Evolutionary conservation across 2,329 filamentous ascomycete genomes (phyloP), one percentile per base, ranked within the genome.

Genomic region (Sarocladiaceae sp.): DNA sequence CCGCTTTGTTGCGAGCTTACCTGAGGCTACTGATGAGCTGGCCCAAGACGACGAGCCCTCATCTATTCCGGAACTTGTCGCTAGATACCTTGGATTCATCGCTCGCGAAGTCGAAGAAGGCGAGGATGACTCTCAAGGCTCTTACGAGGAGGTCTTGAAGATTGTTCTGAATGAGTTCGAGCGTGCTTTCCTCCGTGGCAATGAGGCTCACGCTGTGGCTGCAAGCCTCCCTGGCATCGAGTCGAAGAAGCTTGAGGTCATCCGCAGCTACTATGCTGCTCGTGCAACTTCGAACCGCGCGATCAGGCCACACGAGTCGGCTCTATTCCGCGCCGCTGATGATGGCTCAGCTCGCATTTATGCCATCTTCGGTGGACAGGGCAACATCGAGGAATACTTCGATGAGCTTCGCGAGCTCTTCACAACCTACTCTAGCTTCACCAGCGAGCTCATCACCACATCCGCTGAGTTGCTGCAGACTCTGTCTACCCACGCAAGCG

Each of bases 341-440:
- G 92, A 97, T 57, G 86, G 83, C 56, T 84, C 86, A 52, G 92
- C 92, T 52, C 86, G 83, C 61, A 82, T 99, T 55, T 99, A 96
- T 75, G 92, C 86, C 58, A 91, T 99, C 56, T 96, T 97, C 60
- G 94, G 94, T 55, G 94, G 94, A 6, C 94, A 99, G 70, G 94
- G 94, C 62, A 99, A 99, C 71, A 97, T 99, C 58, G 93, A 99
- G 72, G 95, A 99, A 73, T 99, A 99, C 73, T 99, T 99, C 64
- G 93, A 99, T 60, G 94, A 99, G 75, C 82, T 99, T 56, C 86
- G 94, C 53, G 88, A 96, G 68, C 82, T 97, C 54, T 93, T 93
- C 75, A 84, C 79, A 62, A 96, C 92, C 54, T 99, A 99, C 72
- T 87, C 89, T 12, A 88, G 88, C 25, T 95, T 99, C 60, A 84